Percentiles rank a stretch among this genome's conserved stretches.
Evolutionary conservation across 1,284 basidiomycete species (phyloP).

Genomic region (Cutaneotrichosporon mucoides): DNA sequence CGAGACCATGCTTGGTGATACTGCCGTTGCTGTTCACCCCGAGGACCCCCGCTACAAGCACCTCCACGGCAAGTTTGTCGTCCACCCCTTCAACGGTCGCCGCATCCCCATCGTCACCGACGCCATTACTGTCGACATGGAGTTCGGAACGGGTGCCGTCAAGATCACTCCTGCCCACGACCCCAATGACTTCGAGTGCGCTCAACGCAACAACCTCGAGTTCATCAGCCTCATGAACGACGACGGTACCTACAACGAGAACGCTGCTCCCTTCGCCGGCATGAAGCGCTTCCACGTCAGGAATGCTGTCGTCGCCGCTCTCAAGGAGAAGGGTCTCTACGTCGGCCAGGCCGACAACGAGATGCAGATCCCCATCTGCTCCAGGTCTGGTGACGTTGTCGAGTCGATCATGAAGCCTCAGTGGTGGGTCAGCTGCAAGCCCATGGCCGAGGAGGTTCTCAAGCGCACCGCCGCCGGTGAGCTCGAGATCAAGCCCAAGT

Average conservation of each 20-base stretch:
- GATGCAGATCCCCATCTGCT: constrained; percentile 91
- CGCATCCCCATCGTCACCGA: constrained; percentile 88
- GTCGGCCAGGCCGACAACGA: constrained; percentile 92
- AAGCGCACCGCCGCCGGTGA: constrained; percentile 86
- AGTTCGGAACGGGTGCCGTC: constrained; percentile 96
- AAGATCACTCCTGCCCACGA: constrained; percentile 99
- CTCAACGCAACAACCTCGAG: constrained; percentile 77
- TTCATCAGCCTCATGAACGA: constrained; percentile 97
- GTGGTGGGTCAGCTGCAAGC: constrained; percentile 97
- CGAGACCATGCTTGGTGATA: constrained; percentile 98
- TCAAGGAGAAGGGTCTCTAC: constrained; percentile 83
- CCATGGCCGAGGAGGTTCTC: constrained; percentile 84
- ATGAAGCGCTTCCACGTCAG: constrained; percentile 97
- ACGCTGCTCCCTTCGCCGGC: constrained; percentile 79
- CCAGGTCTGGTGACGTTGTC: constrained; percentile 90
- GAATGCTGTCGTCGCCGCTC: constrained; percentile 73
- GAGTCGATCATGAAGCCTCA: constrained; percentile 96
- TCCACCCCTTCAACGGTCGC: constrained; percentile 86
- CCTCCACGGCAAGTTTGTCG: constrained; percentile 87
- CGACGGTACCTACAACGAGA: constrained; percentile 92
- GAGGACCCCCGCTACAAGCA: constrained; percentile 93
- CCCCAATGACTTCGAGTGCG: constrained; percentile 95
- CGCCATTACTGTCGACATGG: constrained; percentile 82
- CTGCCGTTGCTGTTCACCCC: constrained; percentile 94
- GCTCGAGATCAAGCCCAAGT: constrained; percentile 73